These are phyloP conservation scores for Aschersonia sp. DNA, from an alignment of 2,329 filamentous ascomycete genomes.

Conservation along the genomic window DNA sequence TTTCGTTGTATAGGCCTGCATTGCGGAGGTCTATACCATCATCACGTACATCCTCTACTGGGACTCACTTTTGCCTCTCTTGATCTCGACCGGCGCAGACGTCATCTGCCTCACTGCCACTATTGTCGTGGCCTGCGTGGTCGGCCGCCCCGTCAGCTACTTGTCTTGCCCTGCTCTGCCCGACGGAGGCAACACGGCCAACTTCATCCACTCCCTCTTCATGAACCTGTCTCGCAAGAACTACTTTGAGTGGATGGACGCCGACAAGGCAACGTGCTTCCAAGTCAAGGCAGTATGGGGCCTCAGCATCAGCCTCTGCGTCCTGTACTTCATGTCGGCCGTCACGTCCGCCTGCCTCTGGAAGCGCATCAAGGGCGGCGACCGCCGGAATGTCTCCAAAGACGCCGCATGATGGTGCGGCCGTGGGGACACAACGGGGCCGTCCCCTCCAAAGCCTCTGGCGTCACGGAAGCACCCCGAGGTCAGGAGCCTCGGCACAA, in stretches of 20 bases:
- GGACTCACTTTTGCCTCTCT: conserved; percentile 61
- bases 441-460: background rate
- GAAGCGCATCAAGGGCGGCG: conserved; percentile 37
- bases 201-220: conserved; percentile 28
- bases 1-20: conserved; percentile 45
- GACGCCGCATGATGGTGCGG: conserved; percentile 36
- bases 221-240: conserved; percentile 21
- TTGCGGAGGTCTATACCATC: conserved; percentile 64
- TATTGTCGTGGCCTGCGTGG: conserved; percentile 60
- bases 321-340: conserved; percentile 52
- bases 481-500: conserved; percentile 21
- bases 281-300: conserved; percentile 86
- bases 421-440: conserved; percentile 21
- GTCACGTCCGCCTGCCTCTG: conserved; percentile 46
- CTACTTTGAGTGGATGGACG: conserved; percentile 31
- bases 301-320: conserved; percentile 62
- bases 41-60: conserved; percentile 73
- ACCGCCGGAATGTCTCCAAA: conserved; percentile 18
- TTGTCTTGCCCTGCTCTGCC: conserved; percentile 52
- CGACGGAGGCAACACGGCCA: conserved; percentile 22
- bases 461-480: conserved; percentile 9
- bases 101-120: conserved; percentile 58
- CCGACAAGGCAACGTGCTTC: conserved; percentile 52
- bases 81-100: conserved; percentile 55
- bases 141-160: conserved; percentile 70